Evolutionary conservation across 2,329 filamentous ascomycete species (phyloP), one percentile per base, ranked within the genome.

Genomic region (Claviceps humidiphila): DNA sequence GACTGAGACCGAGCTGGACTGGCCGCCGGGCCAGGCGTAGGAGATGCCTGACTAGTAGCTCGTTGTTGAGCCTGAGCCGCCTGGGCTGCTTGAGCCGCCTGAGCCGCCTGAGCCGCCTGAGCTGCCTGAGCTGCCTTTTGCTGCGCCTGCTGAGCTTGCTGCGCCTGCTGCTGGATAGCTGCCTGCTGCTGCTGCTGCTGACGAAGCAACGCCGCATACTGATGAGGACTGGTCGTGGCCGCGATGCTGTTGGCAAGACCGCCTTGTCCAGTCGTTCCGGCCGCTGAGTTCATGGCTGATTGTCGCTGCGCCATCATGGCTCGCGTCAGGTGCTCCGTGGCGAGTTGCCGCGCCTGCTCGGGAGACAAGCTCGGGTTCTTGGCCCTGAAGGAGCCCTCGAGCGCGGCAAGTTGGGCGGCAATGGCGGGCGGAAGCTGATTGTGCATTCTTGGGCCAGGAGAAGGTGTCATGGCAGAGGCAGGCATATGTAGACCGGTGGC

Each of bases 161-260:
- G 61, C 55, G 59, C 66, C 34, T 60, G 65, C 51, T 54, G 60
- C 55, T 59, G 59, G 17, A 58, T 63, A 3, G 57, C 60, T 11
- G 67, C 66, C 54, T 68, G 73, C 30, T 71, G 69, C 55, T 78
- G 75, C 55, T 80, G 77, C 58, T 81, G 78, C 41, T 78, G 76
- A 45, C 78, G 67, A 8, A 81, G 70, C 38, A 81, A 66, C 52
- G 78, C 77, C 1, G 78, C 78, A 59, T 81, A 81, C 55, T 81
- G 78, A 42, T 81, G 77, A 30, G 78, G 78, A 53, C 74, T 77
- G 1, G 71, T 69, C 0, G 74, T 74, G 17, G 70, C 68, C 1
- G 71, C 65, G 48, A 76, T 70, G 17, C 73, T 71, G 49, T 73
- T 77, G 16, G 74, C 68, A 51, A 77, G 70, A 2, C 71, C 70